Percentiles rank a stretch among this genome's conserved stretches.
Conservation (phyloP, 768 basidiomycete genomes). For the Auricularia sp. region DNA sequence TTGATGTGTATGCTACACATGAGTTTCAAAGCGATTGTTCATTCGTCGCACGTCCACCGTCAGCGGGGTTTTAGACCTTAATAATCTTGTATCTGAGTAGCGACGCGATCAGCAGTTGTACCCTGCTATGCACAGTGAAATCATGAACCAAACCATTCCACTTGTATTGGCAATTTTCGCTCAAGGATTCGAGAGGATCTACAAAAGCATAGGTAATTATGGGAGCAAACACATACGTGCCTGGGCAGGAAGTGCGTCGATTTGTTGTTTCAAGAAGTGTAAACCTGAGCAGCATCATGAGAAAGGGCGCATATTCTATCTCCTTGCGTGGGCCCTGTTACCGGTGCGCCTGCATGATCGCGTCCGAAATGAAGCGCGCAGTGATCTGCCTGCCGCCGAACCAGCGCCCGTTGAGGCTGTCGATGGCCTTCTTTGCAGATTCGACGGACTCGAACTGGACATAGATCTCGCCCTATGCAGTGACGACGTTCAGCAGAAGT, state of each 20-base stretch:
- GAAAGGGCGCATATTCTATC: neutral
- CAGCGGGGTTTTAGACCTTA: too few species aligned
- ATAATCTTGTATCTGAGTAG: too few species aligned
- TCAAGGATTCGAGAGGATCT: neutral
- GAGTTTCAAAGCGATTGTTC: too few species aligned
- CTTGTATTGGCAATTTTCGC: neutral
- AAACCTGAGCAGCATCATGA: neutral
- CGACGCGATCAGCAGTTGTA: too few species aligned
- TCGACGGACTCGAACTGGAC: conserved; percentile 80
- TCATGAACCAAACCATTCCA: too few species aligned
- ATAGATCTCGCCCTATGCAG: conserved; percentile 85
- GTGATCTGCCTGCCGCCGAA: conserved; percentile 88
- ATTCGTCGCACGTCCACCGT: too few species aligned
- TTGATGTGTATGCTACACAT: too few species aligned
- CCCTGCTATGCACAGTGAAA: too few species aligned
- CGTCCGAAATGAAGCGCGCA: conserved; percentile 84
- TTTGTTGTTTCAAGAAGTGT: neutral
- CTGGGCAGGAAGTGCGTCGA: neutral
- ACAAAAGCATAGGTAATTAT: conserved; percentile 1
- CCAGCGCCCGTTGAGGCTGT: conserved; percentile 92
- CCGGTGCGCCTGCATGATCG: conserved; percentile 83
- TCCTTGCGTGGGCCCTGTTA: neutral
- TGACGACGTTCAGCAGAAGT: conserved; percentile 1
- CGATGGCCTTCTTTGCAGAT: conserved; percentile 70
- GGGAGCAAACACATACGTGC: neutral